A percentile compares a stretch with the other conserved stretches of the same genome.
These are phyloP conservation scores for Fusarium floridanum DNA, from an alignment of 2,329 filamentous ascomycete genomes.

Conservation along the genomic window DNA sequence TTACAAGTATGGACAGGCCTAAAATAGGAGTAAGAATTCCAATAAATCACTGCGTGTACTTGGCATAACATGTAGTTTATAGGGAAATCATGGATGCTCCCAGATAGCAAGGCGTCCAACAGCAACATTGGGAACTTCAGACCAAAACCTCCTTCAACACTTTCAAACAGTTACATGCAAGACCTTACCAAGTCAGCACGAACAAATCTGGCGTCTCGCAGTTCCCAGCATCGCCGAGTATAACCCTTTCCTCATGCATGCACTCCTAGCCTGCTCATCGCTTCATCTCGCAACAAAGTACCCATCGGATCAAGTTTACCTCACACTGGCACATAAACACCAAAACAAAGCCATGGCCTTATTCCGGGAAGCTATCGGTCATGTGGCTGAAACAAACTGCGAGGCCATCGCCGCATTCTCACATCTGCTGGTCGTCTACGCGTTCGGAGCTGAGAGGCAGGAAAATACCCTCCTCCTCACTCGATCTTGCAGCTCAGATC, in stretches of 20 bases:
- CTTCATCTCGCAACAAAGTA: slow-evolving; percentile 15
- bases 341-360: slow-evolving; percentile 17
- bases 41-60: fast-evolving
- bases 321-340: neutral
- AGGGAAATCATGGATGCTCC: neutral
- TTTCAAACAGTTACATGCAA: slow-evolving; percentile 3
- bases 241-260: slow-evolving; percentile 15
- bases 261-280: slow-evolving; percentile 17
- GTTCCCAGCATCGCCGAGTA: slow-evolving; percentile 6
- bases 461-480: neutral
- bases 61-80: neutral
- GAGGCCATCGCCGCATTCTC: slow-evolving; percentile 17
- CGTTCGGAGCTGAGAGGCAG: slow-evolving; percentile 4
- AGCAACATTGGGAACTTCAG: neutral
- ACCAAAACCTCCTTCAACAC: neutral
- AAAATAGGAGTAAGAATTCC: neutral
- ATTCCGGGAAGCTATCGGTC: slow-evolving; percentile 6
- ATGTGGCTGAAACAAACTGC: slow-evolving; percentile 5
- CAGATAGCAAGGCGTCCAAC: neutral
- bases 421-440: slow-evolving; percentile 17
- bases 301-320: neutral
- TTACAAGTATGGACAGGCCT: neutral
- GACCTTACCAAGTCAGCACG: slow-evolving; percentile 6
- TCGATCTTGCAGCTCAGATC: neutral
- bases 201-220: neutral